Evolutionary conservation across 768 basidiomycete species (phyloP), one percentile per base, ranked within the genome.

Genomic region (Tylopilus rubrobrunneus): DNA sequence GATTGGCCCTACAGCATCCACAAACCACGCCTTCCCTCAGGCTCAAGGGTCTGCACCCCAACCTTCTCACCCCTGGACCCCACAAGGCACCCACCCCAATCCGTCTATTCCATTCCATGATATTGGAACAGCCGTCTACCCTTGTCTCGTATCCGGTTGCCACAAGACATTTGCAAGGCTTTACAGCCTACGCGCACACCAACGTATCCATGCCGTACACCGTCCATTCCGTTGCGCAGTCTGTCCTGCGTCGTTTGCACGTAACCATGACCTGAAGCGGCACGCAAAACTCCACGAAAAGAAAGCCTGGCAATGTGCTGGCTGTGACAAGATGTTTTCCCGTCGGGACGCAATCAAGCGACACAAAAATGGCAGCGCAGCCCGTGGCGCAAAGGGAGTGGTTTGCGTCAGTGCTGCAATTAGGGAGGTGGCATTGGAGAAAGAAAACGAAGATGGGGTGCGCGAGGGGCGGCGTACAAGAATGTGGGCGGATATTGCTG

Each of bases 201-300:
- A 87, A 61, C 83, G 82, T 37, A 67, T 80, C 29, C 88, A 90
- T 60, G 75, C 85, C 4, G 65, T 74, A 1, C 80, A 85, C 58
- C 81, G 87, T 9, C 86, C 87, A 1, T 86, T 78, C 67, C 78
- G 80, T 15, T 89, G 89, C 59, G 70, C 64, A 2, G 66, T 71
- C 4, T 91, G 89, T 54, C 83, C 88, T 7, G 86, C 86, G 5
- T 85, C 86, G 15, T 91, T 91, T 68, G 82, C 84, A 4, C 80
- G 89, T 45, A 87, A 86, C 56, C 88, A 90, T 58, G 89, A 90
- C 66, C 75, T 89, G 45, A 89, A 87, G 70, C 80, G 89, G n/a
- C 89, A 91, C 67, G 64, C 79, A 46, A 82, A 81, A 61, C 71
- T 86, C 37, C 89, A 91, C 66, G 86, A 85, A 55, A 81, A 78